A percentile compares a stretch with the other conserved stretches of the same genome.
Conservation (phyloP, 2,329 filamentous ascomycete genomes). For the Aspergillus melleus region DNA sequence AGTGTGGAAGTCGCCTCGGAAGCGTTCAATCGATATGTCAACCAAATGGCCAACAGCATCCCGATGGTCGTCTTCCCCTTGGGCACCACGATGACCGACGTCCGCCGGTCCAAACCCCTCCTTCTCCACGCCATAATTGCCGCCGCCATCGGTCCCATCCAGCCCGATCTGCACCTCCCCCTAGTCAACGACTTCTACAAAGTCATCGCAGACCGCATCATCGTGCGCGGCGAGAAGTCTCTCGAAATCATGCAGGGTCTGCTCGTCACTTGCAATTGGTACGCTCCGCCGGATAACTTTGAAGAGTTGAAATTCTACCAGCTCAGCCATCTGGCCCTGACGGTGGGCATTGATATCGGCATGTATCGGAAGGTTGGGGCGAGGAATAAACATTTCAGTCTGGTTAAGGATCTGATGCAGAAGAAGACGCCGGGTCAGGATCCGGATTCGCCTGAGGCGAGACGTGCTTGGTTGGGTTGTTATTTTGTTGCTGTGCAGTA, state of each 20-base stretch:
- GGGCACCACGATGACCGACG: conserved; percentile 53
- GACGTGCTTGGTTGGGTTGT: conserved; percentile 61
- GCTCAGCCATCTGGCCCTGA: conserved; percentile 74
- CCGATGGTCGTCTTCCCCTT: conserved; percentile 60
- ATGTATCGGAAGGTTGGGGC: conserved; percentile 59
- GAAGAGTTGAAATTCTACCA: conserved; percentile 91
- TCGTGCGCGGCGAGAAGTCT: conserved; percentile 75
- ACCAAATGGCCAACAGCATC: conserved; percentile 55
- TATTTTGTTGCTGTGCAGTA: conserved; percentile 62
- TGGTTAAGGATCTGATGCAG: conserved; percentile 40
- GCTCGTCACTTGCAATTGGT: conserved; percentile 76
- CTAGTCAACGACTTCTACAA: conserved; percentile 71
- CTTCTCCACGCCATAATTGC: conserved; percentile 61
- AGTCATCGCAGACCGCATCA: conserved; percentile 70
- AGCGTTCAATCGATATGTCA: conserved; percentile 59
- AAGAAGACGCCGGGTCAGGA: conserved; percentile 42
- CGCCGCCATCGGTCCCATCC: conserved; percentile 53
- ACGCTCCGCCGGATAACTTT: conserved; percentile 77
- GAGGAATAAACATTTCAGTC: conserved; percentile 32
- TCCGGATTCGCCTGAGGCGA: conserved; percentile 57
- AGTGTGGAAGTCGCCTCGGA: conserved; percentile 52
- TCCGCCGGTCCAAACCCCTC: conserved; percentile 59
- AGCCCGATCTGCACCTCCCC: conserved; percentile 58
- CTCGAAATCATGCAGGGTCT: conserved; percentile 80
- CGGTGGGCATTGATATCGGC: conserved; percentile 82